Evolutionary conservation across 352 stramenopile species (phyloP).

Genomic region (Phytophthora niederhauseri): DNA sequence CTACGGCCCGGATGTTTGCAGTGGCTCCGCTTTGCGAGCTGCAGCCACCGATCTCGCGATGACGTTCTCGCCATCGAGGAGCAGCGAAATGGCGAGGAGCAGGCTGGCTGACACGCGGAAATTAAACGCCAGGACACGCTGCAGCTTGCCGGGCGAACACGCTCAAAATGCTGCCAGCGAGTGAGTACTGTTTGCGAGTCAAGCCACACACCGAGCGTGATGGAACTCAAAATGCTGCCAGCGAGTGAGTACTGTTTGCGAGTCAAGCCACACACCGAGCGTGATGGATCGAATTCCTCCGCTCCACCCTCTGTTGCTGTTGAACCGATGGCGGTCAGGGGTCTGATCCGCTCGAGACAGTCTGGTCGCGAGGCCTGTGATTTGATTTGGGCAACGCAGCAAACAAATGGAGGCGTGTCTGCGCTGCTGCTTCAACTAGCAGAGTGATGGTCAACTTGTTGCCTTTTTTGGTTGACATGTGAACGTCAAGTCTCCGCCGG

Average conservation of each 20-base stretch:
- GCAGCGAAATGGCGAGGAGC: neutral
- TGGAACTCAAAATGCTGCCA: neutral
- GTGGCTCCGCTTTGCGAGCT: constrained; percentile 9
- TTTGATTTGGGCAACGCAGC: neutral
- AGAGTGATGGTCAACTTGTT: constrained; percentile 6
- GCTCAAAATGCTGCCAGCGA: neutral
- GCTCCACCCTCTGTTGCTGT: neutral
- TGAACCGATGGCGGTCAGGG: neutral
- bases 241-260: neutral
- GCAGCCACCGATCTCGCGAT: constrained; percentile 17
- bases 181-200: neutral
- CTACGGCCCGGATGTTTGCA: constrained; percentile 15
- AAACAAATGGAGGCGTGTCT: neutral
- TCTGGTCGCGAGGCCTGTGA: neutral
- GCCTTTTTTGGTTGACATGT: constrained; percentile 1
- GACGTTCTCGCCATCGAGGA: neutral
- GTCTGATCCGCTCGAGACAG: neutral
- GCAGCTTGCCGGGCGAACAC: neutral
- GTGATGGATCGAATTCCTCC: neutral
- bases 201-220: neutral
- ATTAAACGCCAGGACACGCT: neutral
- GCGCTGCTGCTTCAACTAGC: neutral
- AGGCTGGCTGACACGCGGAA: neutral
- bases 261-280: neutral
- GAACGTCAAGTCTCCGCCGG: neutral